phyloP scores from a whole-genome alignment of 495 filamentous ascomycete species.

The Tuber borchii region DNA sequence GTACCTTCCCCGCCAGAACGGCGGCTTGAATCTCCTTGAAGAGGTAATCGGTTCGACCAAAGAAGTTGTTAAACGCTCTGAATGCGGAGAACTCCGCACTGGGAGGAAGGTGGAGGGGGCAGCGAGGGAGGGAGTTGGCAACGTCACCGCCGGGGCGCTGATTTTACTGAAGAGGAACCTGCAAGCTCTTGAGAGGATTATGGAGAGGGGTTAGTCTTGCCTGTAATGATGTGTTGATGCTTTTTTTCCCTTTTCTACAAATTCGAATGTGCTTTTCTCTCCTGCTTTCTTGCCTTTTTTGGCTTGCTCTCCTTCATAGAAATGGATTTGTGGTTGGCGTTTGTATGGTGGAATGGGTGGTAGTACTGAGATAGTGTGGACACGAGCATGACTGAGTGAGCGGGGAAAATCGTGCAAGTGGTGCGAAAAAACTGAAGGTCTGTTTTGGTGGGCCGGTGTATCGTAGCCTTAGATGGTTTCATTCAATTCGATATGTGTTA shows the following conservation, averaged over 20 bases:
- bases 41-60: constrained; percentile 28
- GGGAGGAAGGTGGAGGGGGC: constrained; percentile 11
- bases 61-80: constrained; percentile 20
- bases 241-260: neutral
- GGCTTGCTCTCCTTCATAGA: neutral
- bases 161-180: constrained; percentile 46
- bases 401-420: neutral
- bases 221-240: neutral
- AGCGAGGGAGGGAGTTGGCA: constrained; percentile 23
- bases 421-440: neutral
- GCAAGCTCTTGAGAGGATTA: constrained; percentile 42
- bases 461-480: neutral
- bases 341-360: neutral
- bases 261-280: neutral
- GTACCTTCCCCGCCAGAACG: constrained; percentile 45
- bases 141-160: constrained; percentile 43
- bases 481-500: neutral
- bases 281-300: neutral
- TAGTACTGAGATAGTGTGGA: neutral
- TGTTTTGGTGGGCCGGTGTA: neutral
- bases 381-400: neutral
- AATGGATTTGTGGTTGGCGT: neutral
- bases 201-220: constrained; percentile 15
- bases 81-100: constrained; percentile 17
- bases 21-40: constrained; percentile 29